Percentiles rank a stretch among this genome's conserved stretches.
Evolutionary conservation across 352 stramenopile species (phyloP).

Genomic region (Aphanomyces invadans): DNA sequence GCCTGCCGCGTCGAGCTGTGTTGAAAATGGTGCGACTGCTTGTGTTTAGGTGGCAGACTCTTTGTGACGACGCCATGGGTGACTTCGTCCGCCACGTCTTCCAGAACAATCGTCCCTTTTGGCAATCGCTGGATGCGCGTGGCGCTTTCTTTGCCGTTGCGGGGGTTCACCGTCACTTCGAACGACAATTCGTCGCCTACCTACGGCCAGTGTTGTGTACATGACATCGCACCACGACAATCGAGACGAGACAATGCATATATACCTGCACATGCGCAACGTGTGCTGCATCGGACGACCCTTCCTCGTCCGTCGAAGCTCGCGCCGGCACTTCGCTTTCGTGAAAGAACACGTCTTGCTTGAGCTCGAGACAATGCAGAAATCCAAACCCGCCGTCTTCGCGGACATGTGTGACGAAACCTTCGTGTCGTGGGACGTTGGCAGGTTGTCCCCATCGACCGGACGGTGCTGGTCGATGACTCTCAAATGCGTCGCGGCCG

Average conservation of each 20-base stretch:
- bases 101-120: conserved; percentile 67
- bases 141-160: conserved; percentile 64
- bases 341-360: conserved; percentile 77
- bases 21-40: conserved; percentile 20
- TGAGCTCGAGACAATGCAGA: conserved; percentile 45
- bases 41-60: conserved; percentile 40
- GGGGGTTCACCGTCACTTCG: conserved; percentile 61
- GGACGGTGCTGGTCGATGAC: background rate
- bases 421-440: conserved; percentile 21
- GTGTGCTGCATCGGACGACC: background rate
- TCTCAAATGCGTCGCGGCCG: conserved; percentile 33
- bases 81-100: conserved; percentile 37
- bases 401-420: conserved; percentile 28
- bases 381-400: conserved; percentile 33
- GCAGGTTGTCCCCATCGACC: conserved; percentile 10
- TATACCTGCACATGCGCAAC: conserved; percentile 6
- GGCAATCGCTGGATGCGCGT: conserved; percentile 52
- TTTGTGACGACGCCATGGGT: conserved; percentile 49
- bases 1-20: background rate
- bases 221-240: too few relatives aligned
- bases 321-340: conserved; percentile 65
- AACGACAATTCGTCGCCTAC: conserved; percentile 71
- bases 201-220: conserved; percentile 28
- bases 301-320: conserved; percentile 4
- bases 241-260: too few relatives aligned